These are phyloP conservation scores for Globisporangium apiculatum DNA, from an alignment of 352 stramenopile species.

Conservation along the genomic window DNA sequence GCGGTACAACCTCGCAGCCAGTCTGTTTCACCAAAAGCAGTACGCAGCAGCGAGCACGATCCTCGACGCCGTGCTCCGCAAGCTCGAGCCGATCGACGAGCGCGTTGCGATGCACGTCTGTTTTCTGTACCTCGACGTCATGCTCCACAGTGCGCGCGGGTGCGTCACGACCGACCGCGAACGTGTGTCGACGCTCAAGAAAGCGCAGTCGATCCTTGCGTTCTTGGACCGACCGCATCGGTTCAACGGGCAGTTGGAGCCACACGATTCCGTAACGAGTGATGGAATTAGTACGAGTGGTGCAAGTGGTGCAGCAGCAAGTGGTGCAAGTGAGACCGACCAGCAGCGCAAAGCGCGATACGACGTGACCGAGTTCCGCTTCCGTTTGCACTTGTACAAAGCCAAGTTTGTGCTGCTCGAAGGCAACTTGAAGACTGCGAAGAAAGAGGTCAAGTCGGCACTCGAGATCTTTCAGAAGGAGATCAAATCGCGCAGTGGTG, in stretches of 20 bases:
- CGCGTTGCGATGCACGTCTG: constrained; percentile 90
- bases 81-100: constrained; percentile 89
- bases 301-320: constrained; percentile 7
- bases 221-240: constrained; percentile 89
- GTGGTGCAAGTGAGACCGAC: constrained; percentile 29
- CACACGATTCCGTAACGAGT: constrained; percentile 19
- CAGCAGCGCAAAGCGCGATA: constrained; percentile 50
- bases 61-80: constrained; percentile 82
- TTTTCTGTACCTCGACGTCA: constrained; percentile 90
- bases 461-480: constrained; percentile 92
- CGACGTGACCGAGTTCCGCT: constrained; percentile 85
- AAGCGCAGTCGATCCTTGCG: constrained; percentile 79
- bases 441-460: constrained; percentile 91
- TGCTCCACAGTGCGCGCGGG: constrained; percentile 83
- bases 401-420: constrained; percentile 88
- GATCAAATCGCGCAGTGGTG: constrained; percentile 50
- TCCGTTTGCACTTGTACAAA: constrained; percentile 89
- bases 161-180: constrained; percentile 78
- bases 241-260: constrained; percentile 75
- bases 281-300: neutral
- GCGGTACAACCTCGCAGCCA: constrained; percentile 87
- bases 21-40: constrained; percentile 87
- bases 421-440: constrained; percentile 82
- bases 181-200: constrained; percentile 61
- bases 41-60: constrained; percentile 82